A percentile compares a stretch with the other conserved stretches of the same genome.
These are phyloP conservation scores for Hymenoscyphus scutula DNA, from an alignment of 2,329 filamentous ascomycete species.

Conservation along the genomic window DNA sequence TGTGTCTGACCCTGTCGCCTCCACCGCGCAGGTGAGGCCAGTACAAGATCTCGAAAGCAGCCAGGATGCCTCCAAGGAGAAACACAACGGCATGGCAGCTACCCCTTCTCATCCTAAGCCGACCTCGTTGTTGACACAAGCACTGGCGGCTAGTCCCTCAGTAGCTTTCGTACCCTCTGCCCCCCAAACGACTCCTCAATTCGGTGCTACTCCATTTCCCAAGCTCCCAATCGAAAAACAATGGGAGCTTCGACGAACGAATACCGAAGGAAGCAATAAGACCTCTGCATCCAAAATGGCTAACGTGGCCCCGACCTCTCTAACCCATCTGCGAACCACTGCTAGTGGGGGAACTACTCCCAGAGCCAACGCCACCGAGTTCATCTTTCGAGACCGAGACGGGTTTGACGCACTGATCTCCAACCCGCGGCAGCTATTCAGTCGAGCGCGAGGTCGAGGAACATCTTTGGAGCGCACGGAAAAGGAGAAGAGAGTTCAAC, in stretches of 20 bases:
- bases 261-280: conserved; percentile 8
- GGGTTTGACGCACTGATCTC: conserved; percentile 38
- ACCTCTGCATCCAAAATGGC: conserved; percentile 19
- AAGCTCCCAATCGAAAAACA: conserved; percentile 13
- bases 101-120: conserved; percentile 25
- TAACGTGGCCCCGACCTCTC: conserved; percentile 16
- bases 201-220: conserved; percentile 3
- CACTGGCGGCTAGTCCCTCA: conserved; percentile 26
- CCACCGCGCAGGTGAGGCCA: conserved; percentile 32
- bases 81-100: conserved; percentile 18
- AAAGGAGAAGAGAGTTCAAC: conserved; percentile 40
- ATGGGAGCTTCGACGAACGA: conserved; percentile 24
- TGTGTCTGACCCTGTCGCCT: conserved; percentile 37
- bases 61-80: conserved; percentile 27
- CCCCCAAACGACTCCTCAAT: conserved; percentile 11
- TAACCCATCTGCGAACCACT: conserved; percentile 14
- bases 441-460: conserved; percentile 35
- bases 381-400: conserved; percentile 34
- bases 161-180: conserved; percentile 7
- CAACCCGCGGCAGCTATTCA: conserved; percentile 38
- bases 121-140: conserved; percentile 33
- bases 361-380: conserved; percentile 15
- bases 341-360: conserved; percentile 23
- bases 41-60: conserved; percentile 22
- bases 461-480: conserved; percentile 45